Conservation (phyloP, 768 basidiomycete genomes). For the Boletus huronensis region DNA sequence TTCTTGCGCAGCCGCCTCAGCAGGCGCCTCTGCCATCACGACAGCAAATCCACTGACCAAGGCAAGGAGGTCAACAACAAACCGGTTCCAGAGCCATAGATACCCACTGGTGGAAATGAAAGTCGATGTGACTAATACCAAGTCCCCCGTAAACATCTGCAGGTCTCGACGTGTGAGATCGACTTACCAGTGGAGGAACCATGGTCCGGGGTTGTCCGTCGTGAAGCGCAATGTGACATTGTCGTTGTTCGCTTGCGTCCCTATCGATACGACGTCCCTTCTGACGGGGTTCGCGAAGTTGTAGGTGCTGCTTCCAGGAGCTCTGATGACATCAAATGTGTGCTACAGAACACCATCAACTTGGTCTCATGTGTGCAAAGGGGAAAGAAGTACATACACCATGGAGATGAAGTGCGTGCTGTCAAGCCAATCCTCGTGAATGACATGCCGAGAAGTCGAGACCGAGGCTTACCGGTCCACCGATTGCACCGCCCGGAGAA, state of each 20-base stretch:
- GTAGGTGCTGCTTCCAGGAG: conserved; percentile 34
- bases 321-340: conserved; percentile 38
- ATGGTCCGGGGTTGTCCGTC: conserved; percentile 54
- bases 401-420: conserved; percentile 43
- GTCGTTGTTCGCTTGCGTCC: conserved; percentile 27
- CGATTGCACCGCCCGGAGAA: conserved; percentile 3
- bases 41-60: conserved; percentile 18
- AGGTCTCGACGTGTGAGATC: too few relatives aligned
- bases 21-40: conserved; percentile 15
- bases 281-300: conserved; percentile 51
- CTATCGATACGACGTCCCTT: conserved; percentile 44
- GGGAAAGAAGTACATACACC: conserved; percentile 32
- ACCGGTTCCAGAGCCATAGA: background rate
- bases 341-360: conserved; percentile 28
- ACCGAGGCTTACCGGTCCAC: conserved; percentile 10
- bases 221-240: conserved; percentile 54
- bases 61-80: background rate
- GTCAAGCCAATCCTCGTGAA: background rate
- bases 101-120: conserved; percentile 19
- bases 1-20: conserved; percentile 2
- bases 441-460: background rate
- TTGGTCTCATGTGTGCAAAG: background rate
- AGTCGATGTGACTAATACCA: conserved; percentile 19
- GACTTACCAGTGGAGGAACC: conserved; percentile 21
- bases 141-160: background rate